Base-by-base conservation (phyloP, 1,139 yeast genomes). In the Saccharomyces hybrid region DNA sequence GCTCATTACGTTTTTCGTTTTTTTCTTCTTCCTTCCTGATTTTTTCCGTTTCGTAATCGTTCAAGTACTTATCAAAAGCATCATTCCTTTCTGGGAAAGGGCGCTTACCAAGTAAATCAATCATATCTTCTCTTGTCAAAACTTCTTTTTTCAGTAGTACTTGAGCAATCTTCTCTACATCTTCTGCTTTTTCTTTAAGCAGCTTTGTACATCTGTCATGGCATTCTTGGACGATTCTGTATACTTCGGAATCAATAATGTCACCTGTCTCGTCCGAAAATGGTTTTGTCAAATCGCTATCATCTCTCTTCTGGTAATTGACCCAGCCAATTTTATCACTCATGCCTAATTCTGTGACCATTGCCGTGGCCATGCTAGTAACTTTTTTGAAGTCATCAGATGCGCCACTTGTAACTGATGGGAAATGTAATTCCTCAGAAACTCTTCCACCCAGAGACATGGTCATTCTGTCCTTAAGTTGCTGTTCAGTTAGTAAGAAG, bases 361-460 rank as follows among this genome's bases (percentile, higher is more conserved):
- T 86, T 47, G 81, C 81, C 57, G 83, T 85, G 0, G 93, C 93
- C 81, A 86, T 84, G 57, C 78, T 80, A 1, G 93, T 86, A 42
- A 86, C 85, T 65, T 86, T 86, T 68, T 85, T 86, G 71, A 86
- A 84, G 70, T 86, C 95, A 68, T 86, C 93, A 20, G 86, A 81
- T 0, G 90, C 95, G 54, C 93, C 95, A 62, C 88, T 82, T 5
- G 93, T 86, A 1, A 86, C 88, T n/a, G 88, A 81, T 50, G 79
- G 78, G 64, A 86, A 86, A 69, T 86, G 88, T 50, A 86, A 68
- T 64, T 86, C 93, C 69, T 86, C 95, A 51, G 86, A 80, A 14
- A 86, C 90, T 67, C 95, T 76, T 20, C 95, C 95, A 57, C 90
- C 95, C 32, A 86, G 70, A 0, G 91, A 79, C 93, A 86, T 86